Evolutionary conservation across 306 rosid species (phyloP).

Genomic region (Medicago ruthenica): DNA sequence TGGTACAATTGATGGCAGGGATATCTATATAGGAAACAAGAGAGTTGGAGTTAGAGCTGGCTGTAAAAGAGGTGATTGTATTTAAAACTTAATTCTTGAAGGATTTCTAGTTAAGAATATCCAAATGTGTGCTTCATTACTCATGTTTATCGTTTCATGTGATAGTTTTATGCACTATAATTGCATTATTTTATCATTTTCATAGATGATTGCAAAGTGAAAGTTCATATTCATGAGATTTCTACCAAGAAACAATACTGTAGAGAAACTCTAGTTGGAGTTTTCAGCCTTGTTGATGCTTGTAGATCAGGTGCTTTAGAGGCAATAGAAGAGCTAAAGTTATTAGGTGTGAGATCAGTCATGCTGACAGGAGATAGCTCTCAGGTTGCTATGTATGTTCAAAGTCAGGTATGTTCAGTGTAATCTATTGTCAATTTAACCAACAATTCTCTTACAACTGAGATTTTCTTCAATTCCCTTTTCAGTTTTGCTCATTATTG

Average conservation of each 20-base stretch:
- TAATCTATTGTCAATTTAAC: background rate
- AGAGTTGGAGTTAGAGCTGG: conserved; percentile 69
- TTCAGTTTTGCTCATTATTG: no score
- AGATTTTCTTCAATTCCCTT: no score
- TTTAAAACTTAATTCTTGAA: background rate
- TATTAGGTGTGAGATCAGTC: conserved; percentile 70
- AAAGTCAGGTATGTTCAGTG: conserved; percentile 59
- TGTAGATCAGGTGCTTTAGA: conserved; percentile 78
- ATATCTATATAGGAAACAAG: conserved; percentile 73
- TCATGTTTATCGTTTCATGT: background rate
- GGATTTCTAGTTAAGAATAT: background rate
- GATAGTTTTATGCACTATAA: background rate
- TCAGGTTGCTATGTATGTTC: conserved; percentile 66
- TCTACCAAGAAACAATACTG: conserved; percentile 27
- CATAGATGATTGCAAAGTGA: background rate
- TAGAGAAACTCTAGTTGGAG: conserved; percentile 57
- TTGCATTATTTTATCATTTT: background rate
- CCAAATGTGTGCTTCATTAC: background rate
- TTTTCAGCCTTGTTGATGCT: conserved; percentile 66
- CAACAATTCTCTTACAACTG: background rate
- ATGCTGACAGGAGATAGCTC: conserved; percentile 88
- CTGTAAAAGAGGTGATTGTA: conserved; percentile 55
- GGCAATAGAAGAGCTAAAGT: conserved; percentile 67
- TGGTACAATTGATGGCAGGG: conserved; percentile 72
- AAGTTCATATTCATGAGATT: conserved; percentile 18